These are phyloP conservation scores for Picochlorum sp. DNA, from an alignment of 139 green algal genomes.

Conservation along the genomic window DNA sequence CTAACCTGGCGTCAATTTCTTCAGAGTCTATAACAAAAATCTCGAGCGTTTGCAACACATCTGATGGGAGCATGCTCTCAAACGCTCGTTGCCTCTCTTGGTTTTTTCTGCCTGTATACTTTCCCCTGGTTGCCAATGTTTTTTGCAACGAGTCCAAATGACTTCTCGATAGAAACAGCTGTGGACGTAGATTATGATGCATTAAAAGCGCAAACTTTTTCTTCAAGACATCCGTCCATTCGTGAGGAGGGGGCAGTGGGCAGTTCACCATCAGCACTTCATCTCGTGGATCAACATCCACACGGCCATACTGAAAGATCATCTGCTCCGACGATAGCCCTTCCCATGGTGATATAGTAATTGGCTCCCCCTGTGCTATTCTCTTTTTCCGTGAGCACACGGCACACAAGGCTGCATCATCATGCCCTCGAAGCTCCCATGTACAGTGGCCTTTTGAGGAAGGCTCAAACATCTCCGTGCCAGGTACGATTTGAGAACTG, in stretches of 20 bases:
- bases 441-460: neutral
- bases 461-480: neutral
- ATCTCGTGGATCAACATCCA: slow-evolving; percentile 44
- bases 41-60: slow-evolving; percentile 41
- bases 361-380: slow-evolving; percentile 32
- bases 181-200: slow-evolving; percentile 25
- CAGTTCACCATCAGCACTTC: slow-evolving; percentile 65
- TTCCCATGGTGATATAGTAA: slow-evolving; percentile 52
- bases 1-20: slow-evolving; percentile 33
- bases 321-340: slow-evolving; percentile 70
- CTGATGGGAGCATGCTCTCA: slow-evolving; percentile 23
- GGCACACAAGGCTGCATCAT: neutral
- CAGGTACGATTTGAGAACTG: neutral
- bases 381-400: neutral
- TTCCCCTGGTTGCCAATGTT: neutral
- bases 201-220: slow-evolving; percentile 27
- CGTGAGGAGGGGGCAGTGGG: slow-evolving; percentile 36
- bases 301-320: slow-evolving; percentile 76
- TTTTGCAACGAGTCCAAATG: slow-evolving; percentile 7
- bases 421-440: neutral
- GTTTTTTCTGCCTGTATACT: neutral
- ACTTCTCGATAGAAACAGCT: slow-evolving; percentile 42
- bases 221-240: slow-evolving; percentile 37
- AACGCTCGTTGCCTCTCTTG: neutral
- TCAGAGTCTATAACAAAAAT: slow-evolving; percentile 48